phyloP scores from a whole-genome alignment of 192 early-diverging fungal species.

The Polychytrium aggregatum region DNA sequence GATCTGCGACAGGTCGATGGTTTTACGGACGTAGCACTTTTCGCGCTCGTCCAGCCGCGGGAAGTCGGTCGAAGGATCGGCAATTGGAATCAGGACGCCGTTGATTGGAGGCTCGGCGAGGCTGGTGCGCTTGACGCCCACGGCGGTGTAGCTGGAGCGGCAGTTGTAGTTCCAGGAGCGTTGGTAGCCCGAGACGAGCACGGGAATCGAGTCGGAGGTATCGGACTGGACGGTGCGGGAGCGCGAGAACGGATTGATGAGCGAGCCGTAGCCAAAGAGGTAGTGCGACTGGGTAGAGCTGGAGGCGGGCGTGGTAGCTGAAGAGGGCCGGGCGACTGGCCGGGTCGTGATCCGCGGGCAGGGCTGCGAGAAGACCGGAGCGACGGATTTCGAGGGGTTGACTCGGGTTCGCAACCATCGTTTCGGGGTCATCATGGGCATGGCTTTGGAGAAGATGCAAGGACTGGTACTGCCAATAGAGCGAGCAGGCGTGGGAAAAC shows the following conservation, averaged over 20 bases:
- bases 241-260: slow-evolving; percentile 28
- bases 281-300: too few relatives aligned
- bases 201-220: slow-evolving; percentile 12
- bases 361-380: too few relatives aligned
- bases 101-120: slow-evolving; percentile 8
- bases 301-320: too few relatives aligned
- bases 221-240: slow-evolving; percentile 14
- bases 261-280: slow-evolving; percentile 33
- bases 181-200: slow-evolving; percentile 15
- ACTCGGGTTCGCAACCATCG: too few relatives aligned
- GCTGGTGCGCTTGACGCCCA: slow-evolving; percentile 14
- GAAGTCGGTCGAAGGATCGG: slow-evolving; percentile 9
- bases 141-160: slow-evolving; percentile 28
- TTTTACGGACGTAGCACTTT: slow-evolving; percentile 14
- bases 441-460: too few relatives aligned
- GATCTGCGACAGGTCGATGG: slow-evolving; percentile 8
- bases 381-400: too few relatives aligned
- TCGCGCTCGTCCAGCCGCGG: slow-evolving; percentile 26
- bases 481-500: too few relatives aligned
- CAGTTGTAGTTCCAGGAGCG: slow-evolving; percentile 31
- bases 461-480: too few relatives aligned
- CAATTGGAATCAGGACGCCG: slow-evolving; percentile 29
- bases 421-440: too few relatives aligned
- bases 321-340: too few relatives aligned
- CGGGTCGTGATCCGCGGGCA: too few relatives aligned